Base-by-base conservation (phyloP, 495 filamentous ascomycete species). In the Aspergillus bertholletiae region DNA sequence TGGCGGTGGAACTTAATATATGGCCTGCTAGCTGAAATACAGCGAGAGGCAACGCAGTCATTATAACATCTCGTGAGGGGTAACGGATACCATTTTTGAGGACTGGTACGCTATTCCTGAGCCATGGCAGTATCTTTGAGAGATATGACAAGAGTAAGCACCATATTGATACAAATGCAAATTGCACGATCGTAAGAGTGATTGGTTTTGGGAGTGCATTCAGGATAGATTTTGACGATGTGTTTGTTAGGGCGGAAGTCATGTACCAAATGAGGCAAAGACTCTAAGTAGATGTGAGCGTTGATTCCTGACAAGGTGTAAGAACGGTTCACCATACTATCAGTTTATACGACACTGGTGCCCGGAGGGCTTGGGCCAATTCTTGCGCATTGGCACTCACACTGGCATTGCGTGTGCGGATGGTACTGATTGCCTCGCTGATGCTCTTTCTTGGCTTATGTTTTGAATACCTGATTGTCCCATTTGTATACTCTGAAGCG, bases 201-300 rank as follows among this genome's bases (percentile, higher is more conserved):
- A 96, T 86, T 11, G 94, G 95, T 68, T 88, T 90, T 28, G 89
- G 85, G 56, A 97, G 92, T 30, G 92, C 87, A 60, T 92, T 97
- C 53, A 99, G 81, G 65, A 99, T 97, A 9, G 92, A 87, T 74
- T 97, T 97, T 34, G 94, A 97, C 51, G 95, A 97, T 0, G 92
- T 96, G 71, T 97, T 99, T 54, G 94, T 96, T 56, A 97, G 74
- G 47, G 94, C 93, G 24, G 94, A 97, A 27, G 90, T 91, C 70
- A 88, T 79, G 71, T 97, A 99, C 94, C 94, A 97, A 60, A 90
- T 74, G 44, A 90, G 64, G 70, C 92, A 96, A 32, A 96, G 84
- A 35, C 79, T 69, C 91, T 96, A 68, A 23, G 13, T 30, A 56
- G 15, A 45, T 26, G 53, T 65, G 24, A 68, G 56, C 59, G 34